Base-by-base conservation (phyloP, 768 basidiomycete species). In the Boletus huronensis region DNA sequence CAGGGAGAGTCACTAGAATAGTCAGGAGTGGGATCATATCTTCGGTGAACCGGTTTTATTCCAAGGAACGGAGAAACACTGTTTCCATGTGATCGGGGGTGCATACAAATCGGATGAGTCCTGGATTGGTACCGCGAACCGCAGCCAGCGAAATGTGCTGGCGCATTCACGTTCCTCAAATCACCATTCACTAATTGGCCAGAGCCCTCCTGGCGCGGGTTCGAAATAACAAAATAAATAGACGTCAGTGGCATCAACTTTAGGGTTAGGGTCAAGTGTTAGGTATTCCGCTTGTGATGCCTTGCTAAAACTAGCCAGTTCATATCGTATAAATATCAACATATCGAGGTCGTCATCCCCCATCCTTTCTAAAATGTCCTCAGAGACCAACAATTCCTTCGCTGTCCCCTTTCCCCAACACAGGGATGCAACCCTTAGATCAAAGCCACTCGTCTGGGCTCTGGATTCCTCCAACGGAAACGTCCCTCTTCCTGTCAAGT, bases 391-490 rank as follows among this genome's bases (percentile, higher is more conserved):
- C 42, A 41, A 40, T 36, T 49, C 64, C 16, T 6, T 52, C 16
- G 41, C 59, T 5, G 60, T 70, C 11, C 52, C 61, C n/a, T 65
- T 72, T 11, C 62, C 66, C 5, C 48, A 43, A 6, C 57, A 46
- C 9, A 54, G 52, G 7, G 56, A 63, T 14, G 16, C 58, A n/a
- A 42, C 25, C 13, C 26, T 32, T 8, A 50, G 60, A 21, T 50
- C 56, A 29, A 79, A 74, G 51, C 78, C 82, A 7, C 82, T 85
- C 2, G 80, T 90, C 0, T 91, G 89, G 89, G 70, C 84, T 8
- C 75, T 90, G 21, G 74, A 79, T 21, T 60, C 76, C 8, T 68
- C 81, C 5, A 70, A 66, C 11, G 57, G 73, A 3, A 70, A 72
- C 2, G 70, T 78, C 0, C 81, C 86, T 0, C 71, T 82, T 3